Conservation (phyloP, 352 stramenopile species). For the Globisporangium parvum region DNA sequence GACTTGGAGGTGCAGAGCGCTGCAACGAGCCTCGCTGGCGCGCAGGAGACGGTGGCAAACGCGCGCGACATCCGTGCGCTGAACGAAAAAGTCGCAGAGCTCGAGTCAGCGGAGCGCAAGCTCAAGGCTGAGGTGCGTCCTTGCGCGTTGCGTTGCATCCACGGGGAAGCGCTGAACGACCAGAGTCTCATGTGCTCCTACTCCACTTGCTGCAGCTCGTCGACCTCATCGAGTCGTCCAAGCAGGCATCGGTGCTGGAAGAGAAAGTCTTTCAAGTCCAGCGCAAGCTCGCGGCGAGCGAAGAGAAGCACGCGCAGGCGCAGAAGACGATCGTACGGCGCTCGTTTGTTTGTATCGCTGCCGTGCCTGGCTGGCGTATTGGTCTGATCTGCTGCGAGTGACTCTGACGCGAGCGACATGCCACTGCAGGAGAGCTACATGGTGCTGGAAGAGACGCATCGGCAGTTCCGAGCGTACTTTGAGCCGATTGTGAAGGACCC, state of each 20-base stretch:
- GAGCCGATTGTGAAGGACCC: slow-evolving; percentile 36
- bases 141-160: no score
- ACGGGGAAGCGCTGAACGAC: background rate
- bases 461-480: slow-evolving; percentile 43
- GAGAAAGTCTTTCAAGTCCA: slow-evolving; percentile 53
- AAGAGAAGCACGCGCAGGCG: slow-evolving; percentile 37
- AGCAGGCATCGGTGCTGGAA: slow-evolving; percentile 48
- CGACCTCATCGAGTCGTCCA: slow-evolving; percentile 60
- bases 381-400: background rate
- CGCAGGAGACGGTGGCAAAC: slow-evolving; percentile 39
- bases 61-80: slow-evolving; percentile 41
- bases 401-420: no score
- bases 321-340: slow-evolving; percentile 48
- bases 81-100: slow-evolving; percentile 52
- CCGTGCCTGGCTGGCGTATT: background rate
- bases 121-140: slow-evolving; percentile 58
- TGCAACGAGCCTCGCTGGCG: slow-evolving; percentile 36
- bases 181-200: background rate
- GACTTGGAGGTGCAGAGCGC: slow-evolving; percentile 39
- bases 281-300: slow-evolving; percentile 46
- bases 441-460: slow-evolving; percentile 34
- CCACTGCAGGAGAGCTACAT: slow-evolving; percentile 29
- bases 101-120: slow-evolving; percentile 55
- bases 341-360: background rate
- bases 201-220: slow-evolving; percentile 30